Base-by-base conservation (phyloP, 352 stramenopile species). In the Elongisporangium anandrum region DNA sequence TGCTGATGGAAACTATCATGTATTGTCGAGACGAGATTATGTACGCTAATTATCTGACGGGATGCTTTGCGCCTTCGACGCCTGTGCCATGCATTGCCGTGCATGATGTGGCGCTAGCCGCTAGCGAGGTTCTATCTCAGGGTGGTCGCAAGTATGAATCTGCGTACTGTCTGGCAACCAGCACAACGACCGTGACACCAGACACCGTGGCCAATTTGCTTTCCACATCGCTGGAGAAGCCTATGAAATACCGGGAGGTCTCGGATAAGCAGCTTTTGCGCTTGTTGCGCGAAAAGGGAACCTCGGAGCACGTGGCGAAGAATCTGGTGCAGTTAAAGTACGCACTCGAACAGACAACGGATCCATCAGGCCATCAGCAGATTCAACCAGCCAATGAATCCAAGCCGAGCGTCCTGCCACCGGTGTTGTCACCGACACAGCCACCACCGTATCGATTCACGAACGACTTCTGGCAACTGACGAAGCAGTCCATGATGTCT, bases 1-100 rank as follows among this genome's bases (percentile, higher is more conserved):
- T 90, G 22, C 65, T 91, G 47, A 91, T 93, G 83, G 83, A 93
- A 60, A 86, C 79, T 22, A 64, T 91, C 29, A 64, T 91, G 13
- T 85, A 88, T 54, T 90, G 81, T 54, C 83, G 79, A 20, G 81
- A 91, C 38, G 83, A 92, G 56, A 70, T 93, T 38, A 61, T 90
- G 26, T 93, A 85, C 47, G 81, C 77, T 3, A 80, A 75, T 22
- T 79, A 79, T 24, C 77, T 91, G 19, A 55, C 83, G 15, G 70
- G 77, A 21, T 87, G 76, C 54, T 89, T 89, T 29, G 59, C 51
- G 13, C 54, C 55, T 1, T 66, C 74, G 17, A 87, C 77, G 22
- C 57, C 54, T 39, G 70, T 91, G 59, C 81, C 81, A 0, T 88
- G 79, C 48, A 93, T 91, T 58, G 74, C 84, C 1, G 76, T 89